Percentiles rank a stretch among this genome's conserved stretches.
Conservation (phyloP, 1,284 basidiomycete genomes). For the Austropuccinia psidii region DNA sequence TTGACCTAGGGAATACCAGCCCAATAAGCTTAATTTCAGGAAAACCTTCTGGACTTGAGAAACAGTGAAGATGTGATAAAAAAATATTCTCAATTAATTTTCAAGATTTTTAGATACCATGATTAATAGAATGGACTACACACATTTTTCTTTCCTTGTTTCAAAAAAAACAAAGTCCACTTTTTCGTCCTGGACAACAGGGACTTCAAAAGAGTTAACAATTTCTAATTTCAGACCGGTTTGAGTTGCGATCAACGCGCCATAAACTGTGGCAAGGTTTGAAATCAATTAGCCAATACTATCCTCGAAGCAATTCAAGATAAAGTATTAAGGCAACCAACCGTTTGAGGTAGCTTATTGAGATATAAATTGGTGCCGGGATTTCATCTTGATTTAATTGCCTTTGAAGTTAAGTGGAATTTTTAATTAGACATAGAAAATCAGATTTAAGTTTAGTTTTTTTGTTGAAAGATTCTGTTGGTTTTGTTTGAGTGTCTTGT, state of each 20-base stretch:
- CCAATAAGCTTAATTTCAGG: constrained; percentile 88
- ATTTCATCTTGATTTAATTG: constrained; percentile 66
- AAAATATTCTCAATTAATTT: too few species aligned
- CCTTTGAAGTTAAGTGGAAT: constrained; percentile 66
- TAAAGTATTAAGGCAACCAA: too few species aligned
- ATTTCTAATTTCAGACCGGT: constrained; percentile 89
- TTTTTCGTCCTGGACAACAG: constrained; percentile 49
- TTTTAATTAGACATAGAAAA: constrained; percentile 67
- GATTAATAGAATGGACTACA: constrained; percentile 46
- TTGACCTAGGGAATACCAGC: constrained; percentile 85
- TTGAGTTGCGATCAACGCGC: constrained; percentile 89
- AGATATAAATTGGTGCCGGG: too few species aligned
- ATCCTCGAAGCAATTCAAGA: too few species aligned
- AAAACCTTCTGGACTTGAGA: constrained; percentile 91
- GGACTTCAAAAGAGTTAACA: constrained; percentile 89
- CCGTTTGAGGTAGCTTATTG: too few species aligned
- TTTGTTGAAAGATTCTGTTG: constrained; percentile 60
- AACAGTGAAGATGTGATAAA: too few species aligned
- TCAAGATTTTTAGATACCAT: too few species aligned
- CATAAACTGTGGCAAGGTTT: constrained; percentile 81
- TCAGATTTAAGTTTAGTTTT: constrained; percentile 70
- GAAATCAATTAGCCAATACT: too few species aligned
- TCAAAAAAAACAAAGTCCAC: constrained; percentile 71
- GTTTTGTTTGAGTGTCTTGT: constrained; percentile 72
- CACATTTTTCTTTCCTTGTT: constrained; percentile 81